These are phyloP conservation scores for cucumber (Cucumis sativus) DNA, from an alignment of 306 rosid species.

Conservation along the genomic window Cucumber_9930_V3 NC_026659.2:28817001-28817500, in stretches of 20 bases:
- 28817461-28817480: neutral
- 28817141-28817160: neutral
- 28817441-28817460: no score
- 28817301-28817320: constrained; percentile 36
- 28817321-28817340: constrained; percentile 49
- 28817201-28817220: constrained; percentile 75
- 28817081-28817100: neutral
- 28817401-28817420: no score
- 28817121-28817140: neutral
- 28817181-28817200: no score
- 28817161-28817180: neutral
- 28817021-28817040: neutral
- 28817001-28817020: neutral
- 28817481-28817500: constrained; percentile 27
- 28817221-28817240: constrained; percentile 80
- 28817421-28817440: neutral
- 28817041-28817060: neutral
- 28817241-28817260: constrained; percentile 60
- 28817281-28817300: constrained; percentile 43
- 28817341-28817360: constrained; percentile 64
- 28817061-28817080: neutral
- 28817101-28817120: neutral
- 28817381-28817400: no score
- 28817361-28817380: neutral
- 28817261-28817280: constrained; percentile 47